phyloP scores from a whole-genome alignment of 306 rosid species.

The Ammopiptanthus mongolicus region DNA sequence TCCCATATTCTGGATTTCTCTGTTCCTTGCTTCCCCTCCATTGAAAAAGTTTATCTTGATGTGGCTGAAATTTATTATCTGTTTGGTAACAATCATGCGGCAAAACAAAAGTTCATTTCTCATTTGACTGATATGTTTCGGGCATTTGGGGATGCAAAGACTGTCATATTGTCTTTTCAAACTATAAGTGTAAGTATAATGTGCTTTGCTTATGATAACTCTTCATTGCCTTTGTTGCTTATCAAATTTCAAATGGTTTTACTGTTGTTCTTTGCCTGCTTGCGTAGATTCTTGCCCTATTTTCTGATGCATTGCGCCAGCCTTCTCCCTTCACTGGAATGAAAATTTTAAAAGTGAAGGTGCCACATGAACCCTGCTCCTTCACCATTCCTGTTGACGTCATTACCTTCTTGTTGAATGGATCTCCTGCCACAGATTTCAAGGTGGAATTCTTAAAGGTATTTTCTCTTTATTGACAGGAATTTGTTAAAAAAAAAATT shows the following conservation, averaged over 20 bases:
- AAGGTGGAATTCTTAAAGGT: slow-evolving; percentile 1
- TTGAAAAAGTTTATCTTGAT: slow-evolving; percentile 1
- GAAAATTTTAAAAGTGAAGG: neutral
- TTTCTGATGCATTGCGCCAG: neutral
- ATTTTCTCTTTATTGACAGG: neutral
- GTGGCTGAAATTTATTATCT: neutral
- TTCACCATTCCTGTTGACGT: neutral
- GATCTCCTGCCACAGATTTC: neutral
- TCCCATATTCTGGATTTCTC: slow-evolving; percentile 10
- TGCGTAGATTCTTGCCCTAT: slow-evolving; percentile 2
- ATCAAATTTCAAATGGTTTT: neutral
- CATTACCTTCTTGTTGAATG: neutral
- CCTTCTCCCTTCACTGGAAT: slow-evolving; percentile 9
- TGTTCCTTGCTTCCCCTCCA: neutral
- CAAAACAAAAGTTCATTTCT: neutral
- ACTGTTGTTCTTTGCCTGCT: neutral
- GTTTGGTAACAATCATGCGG: neutral
- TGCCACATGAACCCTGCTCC: neutral
- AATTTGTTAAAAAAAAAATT: neutral
- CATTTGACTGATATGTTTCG: slow-evolving; percentile 12
- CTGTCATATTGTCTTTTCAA: neutral
- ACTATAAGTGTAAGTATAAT: slow-evolving; percentile 1
- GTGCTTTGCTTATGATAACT: neutral
- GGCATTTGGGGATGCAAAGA: neutral
- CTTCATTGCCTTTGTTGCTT: neutral